phyloP scores from a whole-genome alignment of 108 stramenopile species.

The Conticribra weissflogii region DNA sequence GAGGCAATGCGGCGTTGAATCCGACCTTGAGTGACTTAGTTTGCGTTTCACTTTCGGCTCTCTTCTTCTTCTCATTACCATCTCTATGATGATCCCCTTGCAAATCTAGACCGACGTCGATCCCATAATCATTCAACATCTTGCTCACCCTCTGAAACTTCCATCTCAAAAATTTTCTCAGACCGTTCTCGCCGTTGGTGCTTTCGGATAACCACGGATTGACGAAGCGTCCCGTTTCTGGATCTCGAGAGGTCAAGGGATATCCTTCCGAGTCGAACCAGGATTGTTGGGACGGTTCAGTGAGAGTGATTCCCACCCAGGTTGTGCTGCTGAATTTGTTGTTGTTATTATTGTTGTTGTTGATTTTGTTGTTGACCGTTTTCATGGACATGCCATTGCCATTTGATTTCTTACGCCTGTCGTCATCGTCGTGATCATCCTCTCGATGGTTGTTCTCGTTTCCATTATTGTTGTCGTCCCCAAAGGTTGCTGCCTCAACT shows the following conservation, averaged over 20 bases:
- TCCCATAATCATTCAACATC: background rate
- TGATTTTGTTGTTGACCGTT: background rate
- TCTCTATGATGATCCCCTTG: too few species aligned
- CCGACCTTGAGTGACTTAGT: too few species aligned
- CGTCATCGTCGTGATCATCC: too few species aligned
- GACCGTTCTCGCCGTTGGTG: slow-evolving; percentile 69
- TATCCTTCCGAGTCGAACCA: slow-evolving; percentile 82
- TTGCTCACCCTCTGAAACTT: slow-evolving; percentile 35
- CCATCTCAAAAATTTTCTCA: slow-evolving; percentile 65
- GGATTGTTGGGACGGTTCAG: slow-evolving; percentile 60
- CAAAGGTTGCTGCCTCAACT: too few species aligned
- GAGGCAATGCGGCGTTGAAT: too few species aligned
- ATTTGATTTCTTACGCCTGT: too few species aligned
- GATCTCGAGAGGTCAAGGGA: slow-evolving; percentile 73
- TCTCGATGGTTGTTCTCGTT: too few species aligned
- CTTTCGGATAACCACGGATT: slow-evolving; percentile 84
- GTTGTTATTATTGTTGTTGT: slow-evolving; percentile 2
- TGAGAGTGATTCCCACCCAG: slow-evolving; percentile 48
- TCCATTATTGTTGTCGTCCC: too few species aligned
- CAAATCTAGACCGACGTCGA: too few species aligned
- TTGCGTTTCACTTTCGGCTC: too few species aligned
- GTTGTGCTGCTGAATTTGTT: slow-evolving; percentile 3
- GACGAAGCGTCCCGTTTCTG: slow-evolving; percentile 72
- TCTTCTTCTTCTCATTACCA: too few species aligned
- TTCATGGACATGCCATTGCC: too few species aligned